Evolutionary conservation across 2,329 filamentous ascomycete species (phyloP).

Genomic region (Cordyceps farinosa): DNA sequence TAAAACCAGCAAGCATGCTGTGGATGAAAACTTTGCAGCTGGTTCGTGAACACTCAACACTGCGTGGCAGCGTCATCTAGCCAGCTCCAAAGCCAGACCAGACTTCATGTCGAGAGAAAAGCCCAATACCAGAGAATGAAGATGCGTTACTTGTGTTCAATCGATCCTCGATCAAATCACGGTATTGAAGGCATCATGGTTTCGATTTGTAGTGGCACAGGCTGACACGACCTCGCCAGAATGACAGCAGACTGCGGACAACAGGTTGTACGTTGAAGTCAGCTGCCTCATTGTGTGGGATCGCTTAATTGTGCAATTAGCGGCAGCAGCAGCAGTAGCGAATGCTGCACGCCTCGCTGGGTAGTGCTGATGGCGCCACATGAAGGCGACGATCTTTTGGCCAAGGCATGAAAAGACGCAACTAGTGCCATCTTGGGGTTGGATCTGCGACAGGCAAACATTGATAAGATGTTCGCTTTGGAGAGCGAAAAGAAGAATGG

Average conservation of each 20-base stretch:
- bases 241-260: neutral
- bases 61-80: no score
- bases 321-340: neutral
- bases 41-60: neutral
- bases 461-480: neutral
- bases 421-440: neutral
- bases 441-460: neutral
- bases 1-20: neutral
- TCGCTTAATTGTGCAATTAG: neutral
- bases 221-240: neutral
- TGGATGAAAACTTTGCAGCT: neutral
- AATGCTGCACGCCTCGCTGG: neutral
- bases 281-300: neutral
- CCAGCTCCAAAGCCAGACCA: neutral
- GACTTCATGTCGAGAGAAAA: neutral
- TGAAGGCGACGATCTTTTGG: constrained; percentile 4
- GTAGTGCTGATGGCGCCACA: neutral
- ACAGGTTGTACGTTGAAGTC: neutral
- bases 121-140: neutral
- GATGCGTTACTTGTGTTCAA: neutral
- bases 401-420: neutral
- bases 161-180: neutral
- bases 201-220: neutral
- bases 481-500: neutral
- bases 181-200: neutral